These are phyloP conservation scores for Globisporangium irregulare DNA, from an alignment of 352 stramenopile genomes.

Conservation along the genomic window DNA sequence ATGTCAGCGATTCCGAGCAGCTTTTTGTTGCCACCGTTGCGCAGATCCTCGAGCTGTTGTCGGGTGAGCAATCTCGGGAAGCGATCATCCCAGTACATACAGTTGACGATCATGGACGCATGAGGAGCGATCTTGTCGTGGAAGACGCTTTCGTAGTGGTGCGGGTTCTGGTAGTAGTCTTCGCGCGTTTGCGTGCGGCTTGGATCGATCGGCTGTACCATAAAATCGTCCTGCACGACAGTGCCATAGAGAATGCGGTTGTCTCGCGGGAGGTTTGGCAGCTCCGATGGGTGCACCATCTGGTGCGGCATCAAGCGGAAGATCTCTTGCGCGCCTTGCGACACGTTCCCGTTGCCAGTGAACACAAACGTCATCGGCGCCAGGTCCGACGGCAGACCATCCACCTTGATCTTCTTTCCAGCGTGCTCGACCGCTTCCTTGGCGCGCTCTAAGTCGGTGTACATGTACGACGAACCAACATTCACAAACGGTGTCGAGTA, in stretches of 20 bases:
- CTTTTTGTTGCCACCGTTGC: constrained; percentile 63
- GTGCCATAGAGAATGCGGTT: constrained; percentile 76
- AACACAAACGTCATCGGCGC: constrained; percentile 90
- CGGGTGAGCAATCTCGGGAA: constrained; percentile 92
- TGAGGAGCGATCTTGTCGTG: constrained; percentile 88
- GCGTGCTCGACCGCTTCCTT: constrained; percentile 82
- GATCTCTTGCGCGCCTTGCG: constrained; percentile 92
- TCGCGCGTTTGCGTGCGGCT: constrained; percentile 30
- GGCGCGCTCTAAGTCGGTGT: constrained; percentile 87
- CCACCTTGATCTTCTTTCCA: constrained; percentile 75
- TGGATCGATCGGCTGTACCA: constrained; percentile 54
- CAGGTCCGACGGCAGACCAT: constrained; percentile 78
- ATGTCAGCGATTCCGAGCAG: constrained; percentile 94
- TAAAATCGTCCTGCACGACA: constrained; percentile 70
- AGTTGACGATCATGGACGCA: constrained; percentile 93
- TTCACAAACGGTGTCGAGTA: constrained; percentile 95
- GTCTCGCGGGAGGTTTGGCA: constrained; percentile 64
- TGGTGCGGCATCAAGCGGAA: constrained; percentile 94
- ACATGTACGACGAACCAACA: constrained; percentile 93
- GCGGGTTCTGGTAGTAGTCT: constrained; percentile 91
- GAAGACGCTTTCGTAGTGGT: constrained; percentile 91
- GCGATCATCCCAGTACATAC: constrained; percentile 96
- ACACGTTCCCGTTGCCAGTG: constrained; percentile 94
- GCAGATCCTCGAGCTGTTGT: constrained; percentile 82
- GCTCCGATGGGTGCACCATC: constrained; percentile 88